phyloP scores from a whole-genome alignment of 495 filamentous ascomycete genomes.

The Trichoderma orchidacearum region DNA sequence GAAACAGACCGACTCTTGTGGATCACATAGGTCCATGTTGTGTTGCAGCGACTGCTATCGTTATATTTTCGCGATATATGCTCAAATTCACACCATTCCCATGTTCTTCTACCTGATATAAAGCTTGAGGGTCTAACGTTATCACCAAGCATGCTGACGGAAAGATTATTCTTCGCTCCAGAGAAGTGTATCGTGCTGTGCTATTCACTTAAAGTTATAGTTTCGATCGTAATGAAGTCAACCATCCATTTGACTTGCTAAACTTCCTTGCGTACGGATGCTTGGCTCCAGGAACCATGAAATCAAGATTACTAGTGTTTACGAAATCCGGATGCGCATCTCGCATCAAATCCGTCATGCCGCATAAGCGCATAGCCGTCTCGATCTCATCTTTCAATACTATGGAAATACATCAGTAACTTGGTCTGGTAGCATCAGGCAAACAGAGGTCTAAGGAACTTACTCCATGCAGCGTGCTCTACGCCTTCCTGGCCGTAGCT shows the following conservation, averaged over 20 bases:
- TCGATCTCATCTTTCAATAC: slow-evolving; percentile 24
- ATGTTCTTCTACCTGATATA: too few relatives aligned
- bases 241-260: neutral
- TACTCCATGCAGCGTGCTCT: slow-evolving; percentile 45
- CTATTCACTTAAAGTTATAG: neutral
- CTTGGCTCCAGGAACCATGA: slow-evolving; percentile 3
- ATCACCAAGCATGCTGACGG: too few relatives aligned
- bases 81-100: too few relatives aligned
- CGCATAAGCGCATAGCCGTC: slow-evolving; percentile 20
- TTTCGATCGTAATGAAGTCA: neutral
- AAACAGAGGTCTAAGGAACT: slow-evolving; percentile 9
- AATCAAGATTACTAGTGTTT: slow-evolving; percentile 2
- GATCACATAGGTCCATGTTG: too few relatives aligned
- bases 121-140: too few relatives aligned
- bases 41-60: too few relatives aligned
- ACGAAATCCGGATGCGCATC: slow-evolving; percentile 2
- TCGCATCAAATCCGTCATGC: slow-evolving; percentile 11
- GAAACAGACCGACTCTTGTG: too few relatives aligned
- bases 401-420: slow-evolving; percentile 2
- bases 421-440: neutral
- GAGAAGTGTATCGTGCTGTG: too few relatives aligned
- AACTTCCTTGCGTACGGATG: slow-evolving; percentile 19
- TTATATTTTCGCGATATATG: too few relatives aligned
- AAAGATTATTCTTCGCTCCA: too few relatives aligned
- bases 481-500: slow-evolving; percentile 69